Base-by-base conservation (phyloP, 1,284 basidiomycete genomes). In the Sanguinoderma infundibulare region DNA sequence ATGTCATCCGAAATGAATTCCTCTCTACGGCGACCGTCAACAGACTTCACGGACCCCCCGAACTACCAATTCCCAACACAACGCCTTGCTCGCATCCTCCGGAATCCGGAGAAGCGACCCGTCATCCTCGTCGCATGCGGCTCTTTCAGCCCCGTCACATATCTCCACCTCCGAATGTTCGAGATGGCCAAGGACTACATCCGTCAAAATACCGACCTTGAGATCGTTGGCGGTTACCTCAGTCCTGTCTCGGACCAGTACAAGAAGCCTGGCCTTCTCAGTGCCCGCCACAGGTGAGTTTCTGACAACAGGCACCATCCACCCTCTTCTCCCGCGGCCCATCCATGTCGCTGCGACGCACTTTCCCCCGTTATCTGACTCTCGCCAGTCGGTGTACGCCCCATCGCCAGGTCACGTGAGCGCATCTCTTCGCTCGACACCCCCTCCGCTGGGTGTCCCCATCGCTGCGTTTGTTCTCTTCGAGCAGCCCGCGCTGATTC, bases 161-260 rank as follows among this genome's bases (percentile, higher is more conserved):
- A 91, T 69, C 87, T 93, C 60, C 90, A 91, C 72, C 88, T 94
- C 40, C 91, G 95, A 61, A 98, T 98, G 94, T 98, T 98, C 77
- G 96, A 98, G 76, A 98, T 98, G 96, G 96, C 96, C 59, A 94
- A 92, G 78, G 96, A 98, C 79, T 96, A 95, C 71, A 87, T 95
- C 61, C 86, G 95, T 56, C 96, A 98, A 73, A 94, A 92, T 70
- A 95, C 94, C 64, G 87, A 95, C 67, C 97, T 94, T 72, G 96
- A 98, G 80, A 90, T 98, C 70, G 84, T 98, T 69, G 96, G 93
- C 26, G 95, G 94, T 1, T 98, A 98, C 78, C 89, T 98, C 72
- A 96, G 94, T 72, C 96, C 96, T 38, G 96, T 98, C 75, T 93
- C 91, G 69, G 94, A 95, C 77, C 86, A 89, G 83, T 96, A 96